phyloP scores from a whole-genome alignment of 768 basidiomycete genomes.

The Suillus paluster region DNA sequence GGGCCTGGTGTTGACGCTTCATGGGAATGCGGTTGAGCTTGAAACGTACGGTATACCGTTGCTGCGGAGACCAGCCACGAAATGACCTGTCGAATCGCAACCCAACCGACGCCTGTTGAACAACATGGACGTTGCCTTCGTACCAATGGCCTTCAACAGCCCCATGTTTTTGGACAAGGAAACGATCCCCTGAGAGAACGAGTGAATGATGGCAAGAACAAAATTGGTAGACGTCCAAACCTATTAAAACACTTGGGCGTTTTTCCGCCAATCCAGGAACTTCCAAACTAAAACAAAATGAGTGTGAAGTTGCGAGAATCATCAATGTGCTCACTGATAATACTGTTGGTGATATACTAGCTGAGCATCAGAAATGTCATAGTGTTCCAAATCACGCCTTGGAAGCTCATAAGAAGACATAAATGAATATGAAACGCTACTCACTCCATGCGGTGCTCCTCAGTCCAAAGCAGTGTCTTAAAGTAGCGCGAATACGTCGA shows the following conservation, averaged over 20 bases:
- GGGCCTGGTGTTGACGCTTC: constrained; percentile 59
- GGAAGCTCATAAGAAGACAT: neutral
- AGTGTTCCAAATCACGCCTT: constrained; percentile 41
- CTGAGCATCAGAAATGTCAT: constrained; percentile 43
- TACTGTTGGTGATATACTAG: constrained; percentile 12
- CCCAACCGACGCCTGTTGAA: constrained; percentile 45
- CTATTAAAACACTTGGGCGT: constrained; percentile 60
- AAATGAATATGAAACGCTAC: constrained; percentile 14
- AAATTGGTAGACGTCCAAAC: constrained; percentile 44
- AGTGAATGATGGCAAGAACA: constrained; percentile 5
- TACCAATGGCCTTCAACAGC: constrained; percentile 31
- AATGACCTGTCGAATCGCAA: constrained; percentile 53
- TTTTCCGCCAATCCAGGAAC: constrained; percentile 63
- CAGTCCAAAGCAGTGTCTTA: constrained; percentile 50
- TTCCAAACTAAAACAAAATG: constrained; percentile 39
- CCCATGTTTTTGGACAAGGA: constrained; percentile 28
- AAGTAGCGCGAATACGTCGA: constrained; percentile 50
- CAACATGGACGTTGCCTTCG: constrained; percentile 52
- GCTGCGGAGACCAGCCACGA: constrained; percentile 18
- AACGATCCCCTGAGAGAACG: constrained; percentile 30
- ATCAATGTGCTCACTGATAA: constrained; percentile 39
- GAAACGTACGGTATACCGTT: constrained; percentile 58
- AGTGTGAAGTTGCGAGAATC: neutral
- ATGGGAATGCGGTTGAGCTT: constrained; percentile 56
- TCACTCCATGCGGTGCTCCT: constrained; percentile 54